Evolutionary conservation across 2,329 filamentous ascomycete genomes (phyloP).

Genomic region (Ophiostoma triangulosporum): DNA sequence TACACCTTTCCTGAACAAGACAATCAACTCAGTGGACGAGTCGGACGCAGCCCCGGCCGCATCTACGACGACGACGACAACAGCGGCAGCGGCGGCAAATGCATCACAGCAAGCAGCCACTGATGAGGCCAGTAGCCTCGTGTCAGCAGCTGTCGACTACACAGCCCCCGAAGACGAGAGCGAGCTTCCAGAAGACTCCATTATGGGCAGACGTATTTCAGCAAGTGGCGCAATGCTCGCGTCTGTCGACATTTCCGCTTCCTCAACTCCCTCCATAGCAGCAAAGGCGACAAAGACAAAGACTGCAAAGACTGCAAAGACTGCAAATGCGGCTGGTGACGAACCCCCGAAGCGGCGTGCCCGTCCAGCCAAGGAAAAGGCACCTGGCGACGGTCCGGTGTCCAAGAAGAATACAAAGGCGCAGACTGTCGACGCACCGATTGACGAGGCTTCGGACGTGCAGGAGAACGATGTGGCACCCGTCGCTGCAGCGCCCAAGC

Average conservation of each 20-base stretch:
- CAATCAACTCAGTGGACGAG: slow-evolving; percentile 34
- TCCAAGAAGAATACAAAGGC: slow-evolving; percentile 29
- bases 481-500: slow-evolving; percentile 16
- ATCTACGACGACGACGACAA: background rate
- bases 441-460: slow-evolving; percentile 16
- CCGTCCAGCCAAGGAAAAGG: slow-evolving; percentile 29
- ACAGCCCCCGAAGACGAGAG: slow-evolving; percentile 12
- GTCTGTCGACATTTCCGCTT: slow-evolving; percentile 1
- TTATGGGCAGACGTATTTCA: slow-evolving; percentile 7
- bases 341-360: slow-evolving; percentile 28
- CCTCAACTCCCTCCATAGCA: background rate
- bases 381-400: slow-evolving; percentile 30
- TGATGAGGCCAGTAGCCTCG: background rate
- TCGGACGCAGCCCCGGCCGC: slow-evolving; percentile 15
- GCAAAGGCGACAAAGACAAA: no score
- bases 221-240: slow-evolving; percentile 1
- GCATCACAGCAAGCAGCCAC: slow-evolving; percentile 2
- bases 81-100: background rate
- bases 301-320: no score
- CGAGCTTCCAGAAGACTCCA: slow-evolving; percentile 11
- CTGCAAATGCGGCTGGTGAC: slow-evolving; percentile 4
- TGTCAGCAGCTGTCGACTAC: background rate
- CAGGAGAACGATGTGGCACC: slow-evolving; percentile 20
- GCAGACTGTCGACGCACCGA: slow-evolving; percentile 16
- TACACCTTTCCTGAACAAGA: slow-evolving; percentile 77